These are phyloP conservation scores for Linnemannia zychae DNA, from an alignment of 192 early-diverging fungal species.

Conservation along the genomic window DNA sequence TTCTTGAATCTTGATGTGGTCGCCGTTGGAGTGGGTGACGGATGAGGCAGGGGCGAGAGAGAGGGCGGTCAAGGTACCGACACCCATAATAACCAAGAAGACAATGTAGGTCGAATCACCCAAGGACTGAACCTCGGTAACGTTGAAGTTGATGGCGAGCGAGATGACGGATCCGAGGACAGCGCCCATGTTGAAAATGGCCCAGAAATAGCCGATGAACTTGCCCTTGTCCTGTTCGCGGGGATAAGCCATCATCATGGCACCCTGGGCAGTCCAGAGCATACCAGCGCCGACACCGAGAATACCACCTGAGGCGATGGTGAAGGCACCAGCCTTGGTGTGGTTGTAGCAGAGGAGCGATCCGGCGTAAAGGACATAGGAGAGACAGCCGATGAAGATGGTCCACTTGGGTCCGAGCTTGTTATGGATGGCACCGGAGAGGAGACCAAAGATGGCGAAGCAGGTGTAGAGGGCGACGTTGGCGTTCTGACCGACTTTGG, in stretches of 20 bases:
- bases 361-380: constrained; percentile 83
- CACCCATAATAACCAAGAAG: constrained; percentile 77
- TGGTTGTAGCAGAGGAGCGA: constrained; percentile 83
- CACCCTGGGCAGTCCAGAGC: constrained; percentile 80
- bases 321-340: constrained; percentile 68
- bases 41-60: constrained; percentile 67
- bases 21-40: constrained; percentile 79
- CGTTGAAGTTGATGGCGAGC: constrained; percentile 78
- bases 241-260: constrained; percentile 92
- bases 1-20: constrained; percentile 74
- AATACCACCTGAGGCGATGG: constrained; percentile 81
- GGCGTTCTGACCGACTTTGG: constrained; percentile 75
- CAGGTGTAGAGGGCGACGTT: constrained; percentile 84
- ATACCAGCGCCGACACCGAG: constrained; percentile 88
- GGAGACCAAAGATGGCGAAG: constrained; percentile 83
- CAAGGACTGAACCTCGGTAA: constrained; percentile 58
- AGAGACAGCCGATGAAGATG: constrained; percentile 74
- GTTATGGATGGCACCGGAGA: constrained; percentile 84
- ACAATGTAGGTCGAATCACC: constrained; percentile 81
- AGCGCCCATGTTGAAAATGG: constrained; percentile 86
- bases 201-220: constrained; percentile 90
- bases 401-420: constrained; percentile 80
- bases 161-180: constrained; percentile 83
- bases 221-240: constrained; percentile 84
- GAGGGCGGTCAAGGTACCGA: constrained; percentile 71